A percentile compares a stretch with the other conserved stretches of the same genome.
These are phyloP conservation scores for Bipolaris victoriae DNA, from an alignment of 2,329 filamentous ascomycete species.

Conservation along the genomic window DNA sequence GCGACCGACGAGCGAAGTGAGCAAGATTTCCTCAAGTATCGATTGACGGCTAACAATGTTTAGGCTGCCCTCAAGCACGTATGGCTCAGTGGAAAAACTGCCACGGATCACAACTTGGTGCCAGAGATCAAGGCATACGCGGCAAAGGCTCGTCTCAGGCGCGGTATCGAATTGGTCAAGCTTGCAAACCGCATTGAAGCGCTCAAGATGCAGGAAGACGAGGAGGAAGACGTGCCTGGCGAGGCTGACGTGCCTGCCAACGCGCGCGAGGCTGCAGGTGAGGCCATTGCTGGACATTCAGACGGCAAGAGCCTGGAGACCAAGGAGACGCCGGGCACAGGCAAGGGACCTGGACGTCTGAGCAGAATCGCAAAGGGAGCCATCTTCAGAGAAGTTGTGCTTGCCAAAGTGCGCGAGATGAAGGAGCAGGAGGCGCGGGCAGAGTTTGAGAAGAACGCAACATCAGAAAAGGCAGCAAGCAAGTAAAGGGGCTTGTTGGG, in stretches of 20 bases:
- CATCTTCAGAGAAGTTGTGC: slow-evolving; percentile 92
- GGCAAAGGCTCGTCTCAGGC: slow-evolving; percentile 85
- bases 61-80: slow-evolving; percentile 79
- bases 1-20: slow-evolving; percentile 77
- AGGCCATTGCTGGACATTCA: slow-evolving; percentile 47
- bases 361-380: slow-evolving; percentile 67
- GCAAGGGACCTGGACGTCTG: slow-evolving; percentile 58
- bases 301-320: slow-evolving; percentile 39
- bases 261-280: slow-evolving; percentile 62
- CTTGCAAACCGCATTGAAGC: slow-evolving; percentile 93
- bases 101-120: slow-evolving; percentile 94
- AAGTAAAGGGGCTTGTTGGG: slow-evolving; percentile 23
- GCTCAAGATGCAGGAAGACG: slow-evolving; percentile 91
- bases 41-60: slow-evolving; percentile 20
- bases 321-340: slow-evolving; percentile 30
- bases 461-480: slow-evolving; percentile 34
- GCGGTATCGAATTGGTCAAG: slow-evolving; percentile 95
- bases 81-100: slow-evolving; percentile 91
- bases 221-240: slow-evolving; percentile 71
- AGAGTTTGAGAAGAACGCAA: slow-evolving; percentile 66
- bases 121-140: slow-evolving; percentile 96
- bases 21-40: slow-evolving; percentile 24
- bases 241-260: slow-evolving; percentile 67
- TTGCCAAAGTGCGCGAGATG: slow-evolving; percentile 91
- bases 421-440: slow-evolving; percentile 82